Conservation (phyloP, 2,329 filamentous ascomycete species). For the Ceratocystis variospora region DNA sequence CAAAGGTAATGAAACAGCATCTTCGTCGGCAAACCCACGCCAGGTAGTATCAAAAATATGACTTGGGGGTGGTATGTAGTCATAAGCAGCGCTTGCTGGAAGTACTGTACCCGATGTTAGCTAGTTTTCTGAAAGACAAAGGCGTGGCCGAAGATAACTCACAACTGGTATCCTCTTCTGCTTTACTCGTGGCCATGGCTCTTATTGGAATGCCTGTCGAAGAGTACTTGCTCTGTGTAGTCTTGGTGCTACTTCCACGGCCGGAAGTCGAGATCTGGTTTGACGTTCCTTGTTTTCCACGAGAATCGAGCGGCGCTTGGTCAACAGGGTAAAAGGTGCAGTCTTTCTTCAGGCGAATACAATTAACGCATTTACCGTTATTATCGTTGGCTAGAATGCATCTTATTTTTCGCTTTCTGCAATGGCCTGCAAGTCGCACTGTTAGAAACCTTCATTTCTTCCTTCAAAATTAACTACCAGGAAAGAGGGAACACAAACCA, state of each 20-base stretch:
- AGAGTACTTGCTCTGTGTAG: constrained; percentile 24
- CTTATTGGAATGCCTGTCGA: constrained; percentile 29
- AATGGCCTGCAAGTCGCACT: constrained; percentile 50
- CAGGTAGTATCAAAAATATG: background rate
- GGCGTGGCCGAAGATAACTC: constrained; percentile 33
- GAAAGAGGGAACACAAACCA: constrained; percentile 49
- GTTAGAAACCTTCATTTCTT: background rate
- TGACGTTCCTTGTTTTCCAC: constrained; percentile 31
- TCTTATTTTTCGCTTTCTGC: constrained; percentile 82
- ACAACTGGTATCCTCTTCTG: constrained; percentile 26
- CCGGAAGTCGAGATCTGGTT: background rate
- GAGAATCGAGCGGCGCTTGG: constrained; percentile 40
- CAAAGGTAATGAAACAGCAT: background rate
- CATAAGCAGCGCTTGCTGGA: background rate
- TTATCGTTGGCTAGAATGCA: constrained; percentile 65
- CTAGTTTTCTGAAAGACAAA: background rate
- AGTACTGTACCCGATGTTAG: background rate
- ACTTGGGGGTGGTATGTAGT: background rate
- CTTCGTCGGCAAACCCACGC: background rate
- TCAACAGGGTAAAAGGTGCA: constrained; percentile 88
- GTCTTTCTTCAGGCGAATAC: constrained; percentile 85
- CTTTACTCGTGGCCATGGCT: constrained; percentile 30
- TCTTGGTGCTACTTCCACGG: background rate
- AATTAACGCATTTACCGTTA: constrained; percentile 74
- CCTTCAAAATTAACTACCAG: background rate